phyloP scores from a whole-genome alignment of 176 grass and related monocot species.

The Stipa capillata region DNA sequence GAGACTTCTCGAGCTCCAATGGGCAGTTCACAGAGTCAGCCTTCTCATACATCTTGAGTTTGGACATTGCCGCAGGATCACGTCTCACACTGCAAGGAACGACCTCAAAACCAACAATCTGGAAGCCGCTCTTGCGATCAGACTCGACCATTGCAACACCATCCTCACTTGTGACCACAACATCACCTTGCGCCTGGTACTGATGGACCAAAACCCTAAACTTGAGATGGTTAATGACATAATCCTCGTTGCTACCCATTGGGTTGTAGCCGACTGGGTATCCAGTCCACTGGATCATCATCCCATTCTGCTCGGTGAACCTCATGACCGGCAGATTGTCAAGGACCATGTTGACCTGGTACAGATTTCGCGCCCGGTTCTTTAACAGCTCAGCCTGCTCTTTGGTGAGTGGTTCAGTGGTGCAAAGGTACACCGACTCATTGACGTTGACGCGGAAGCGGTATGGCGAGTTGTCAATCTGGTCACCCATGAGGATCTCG shows the following conservation, averaged over 20 bases:
- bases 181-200: slow-evolving; percentile 45
- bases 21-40: slow-evolving; percentile 45
- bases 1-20: slow-evolving; percentile 50
- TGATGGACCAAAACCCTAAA: slow-evolving; percentile 68
- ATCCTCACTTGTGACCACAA: slow-evolving; percentile 51
- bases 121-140: slow-evolving; percentile 51
- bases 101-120: slow-evolving; percentile 84
- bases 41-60: slow-evolving; percentile 61
- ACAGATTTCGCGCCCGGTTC: slow-evolving; percentile 53
- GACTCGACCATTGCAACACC: slow-evolving; percentile 58
- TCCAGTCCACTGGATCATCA: slow-evolving; percentile 63
- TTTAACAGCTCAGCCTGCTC: slow-evolving; percentile 60
- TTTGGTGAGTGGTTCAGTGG: slow-evolving; percentile 58
- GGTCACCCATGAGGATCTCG: slow-evolving; percentile 82
- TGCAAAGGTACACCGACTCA: slow-evolving; percentile 68
- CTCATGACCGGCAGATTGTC: slow-evolving; percentile 71
- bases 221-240: slow-evolving; percentile 76
- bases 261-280: slow-evolving; percentile 59
- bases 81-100: slow-evolving; percentile 64
- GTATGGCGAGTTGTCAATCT: slow-evolving; percentile 81
- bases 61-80: slow-evolving; percentile 35
- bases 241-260: slow-evolving; percentile 48
- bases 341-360: slow-evolving; percentile 82
- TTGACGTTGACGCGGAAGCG: slow-evolving; percentile 50
- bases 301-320: slow-evolving; percentile 55